Percentiles rank a stretch among this genome's conserved stretches.
phyloP scores from a whole-genome alignment of 768 basidiomycete species.

The Mycena albidolilacea region DNA sequence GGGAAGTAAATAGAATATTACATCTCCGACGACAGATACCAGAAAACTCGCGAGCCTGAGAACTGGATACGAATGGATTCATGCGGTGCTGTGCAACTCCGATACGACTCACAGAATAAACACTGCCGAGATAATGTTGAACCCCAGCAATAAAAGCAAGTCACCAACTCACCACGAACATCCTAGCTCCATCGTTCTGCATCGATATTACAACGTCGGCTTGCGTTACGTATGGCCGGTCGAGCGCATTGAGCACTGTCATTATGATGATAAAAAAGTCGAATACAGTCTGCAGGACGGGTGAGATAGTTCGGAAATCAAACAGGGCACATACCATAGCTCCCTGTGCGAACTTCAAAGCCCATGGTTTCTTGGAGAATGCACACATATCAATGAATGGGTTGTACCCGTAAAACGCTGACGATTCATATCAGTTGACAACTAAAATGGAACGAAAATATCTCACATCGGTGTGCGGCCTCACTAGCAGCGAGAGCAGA shows the following conservation, averaged over 20 bases:
- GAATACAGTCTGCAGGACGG: background rate
- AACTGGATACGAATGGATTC: background rate
- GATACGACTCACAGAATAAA: background rate
- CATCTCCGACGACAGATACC: background rate
- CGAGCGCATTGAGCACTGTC: constrained; percentile 14
- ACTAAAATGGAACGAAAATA: background rate
- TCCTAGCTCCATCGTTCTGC: constrained; percentile 6
- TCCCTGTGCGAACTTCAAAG: background rate
- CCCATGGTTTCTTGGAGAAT: constrained; percentile 9
- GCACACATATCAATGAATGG: constrained; percentile 5
- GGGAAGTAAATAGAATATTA: background rate
- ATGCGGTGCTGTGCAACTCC: background rate
- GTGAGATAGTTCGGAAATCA: background rate
- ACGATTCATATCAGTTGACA: background rate
- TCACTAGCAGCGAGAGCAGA: background rate
- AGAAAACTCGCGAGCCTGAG: background rate
- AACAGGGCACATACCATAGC: background rate
- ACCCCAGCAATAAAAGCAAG: background rate
- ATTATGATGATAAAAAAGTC: constrained; percentile 26
- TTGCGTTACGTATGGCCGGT: constrained; percentile 8
- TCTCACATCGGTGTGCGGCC: background rate
- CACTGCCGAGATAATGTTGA: background rate
- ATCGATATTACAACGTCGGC: constrained; percentile 8
- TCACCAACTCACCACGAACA: constrained; percentile 12
- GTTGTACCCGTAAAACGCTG: background rate